A percentile compares a stretch with the other conserved stretches of the same genome.
Conservation (phyloP, 2,329 filamentous ascomycete species). For the Alternaria brassicicola region DNA sequence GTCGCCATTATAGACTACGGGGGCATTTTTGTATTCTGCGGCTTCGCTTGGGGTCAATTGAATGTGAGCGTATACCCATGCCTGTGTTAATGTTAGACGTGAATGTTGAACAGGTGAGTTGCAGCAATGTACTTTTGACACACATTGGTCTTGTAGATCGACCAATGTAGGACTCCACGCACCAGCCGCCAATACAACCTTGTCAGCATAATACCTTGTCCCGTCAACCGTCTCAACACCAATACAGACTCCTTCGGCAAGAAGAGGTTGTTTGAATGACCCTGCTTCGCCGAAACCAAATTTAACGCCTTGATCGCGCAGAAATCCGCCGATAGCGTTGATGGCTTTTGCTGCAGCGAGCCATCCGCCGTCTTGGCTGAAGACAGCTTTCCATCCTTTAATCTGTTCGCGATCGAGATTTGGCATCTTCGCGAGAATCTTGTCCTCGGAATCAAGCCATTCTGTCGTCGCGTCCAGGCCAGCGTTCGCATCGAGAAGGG, state of each 20-base stretch:
- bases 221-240: slow-evolving; percentile 53
- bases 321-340: slow-evolving; percentile 52
- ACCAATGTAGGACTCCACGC: slow-evolving; percentile 41
- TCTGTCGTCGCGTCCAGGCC: slow-evolving; percentile 49
- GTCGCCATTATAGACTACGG: slow-evolving; percentile 60
- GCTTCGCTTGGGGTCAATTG: slow-evolving; percentile 56
- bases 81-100: slow-evolving; percentile 26
- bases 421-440: slow-evolving; percentile 52
- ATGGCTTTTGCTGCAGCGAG: slow-evolving; percentile 57
- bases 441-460: slow-evolving; percentile 55
- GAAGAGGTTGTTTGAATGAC: slow-evolving; percentile 53
- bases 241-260: slow-evolving; percentile 47
- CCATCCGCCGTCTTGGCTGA: slow-evolving; percentile 55
- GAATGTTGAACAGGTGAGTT: neutral
- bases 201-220: slow-evolving; percentile 52
- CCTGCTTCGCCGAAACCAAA: slow-evolving; percentile 54
- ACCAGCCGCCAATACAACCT: slow-evolving; percentile 53
- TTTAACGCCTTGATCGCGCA: slow-evolving; percentile 49
- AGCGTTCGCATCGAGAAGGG: slow-evolving; percentile 38
- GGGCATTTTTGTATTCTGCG: slow-evolving; percentile 57
- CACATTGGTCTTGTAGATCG: slow-evolving; percentile 41
- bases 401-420: slow-evolving; percentile 50
- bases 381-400: slow-evolving; percentile 57
- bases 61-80: slow-evolving; percentile 63
- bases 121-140: slow-evolving; percentile 58